Base-by-base conservation (phyloP, 768 basidiomycete genomes). In the Stropharia rugosoannulata region DNA sequence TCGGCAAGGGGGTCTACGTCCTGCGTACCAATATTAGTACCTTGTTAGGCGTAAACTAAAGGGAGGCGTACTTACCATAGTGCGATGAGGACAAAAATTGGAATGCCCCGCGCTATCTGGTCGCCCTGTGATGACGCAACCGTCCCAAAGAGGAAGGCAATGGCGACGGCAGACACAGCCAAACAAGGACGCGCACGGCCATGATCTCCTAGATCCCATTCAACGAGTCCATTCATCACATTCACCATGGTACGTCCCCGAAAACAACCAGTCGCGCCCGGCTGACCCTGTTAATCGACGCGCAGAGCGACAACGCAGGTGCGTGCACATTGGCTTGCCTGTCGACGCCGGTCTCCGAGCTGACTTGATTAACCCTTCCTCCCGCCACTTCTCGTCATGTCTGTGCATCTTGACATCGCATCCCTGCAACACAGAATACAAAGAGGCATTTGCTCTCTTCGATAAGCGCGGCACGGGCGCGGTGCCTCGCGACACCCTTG, bases 361-460 rank as follows among this genome's bases (percentile, higher is more conserved):
- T 6, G 13, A 22, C 22, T 1, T 16, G n/a, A 16, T 11, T 22
- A 22, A 22, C 22, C 22, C 22, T 22, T 22, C 22, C 22, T 4
- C 4, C 22, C 22, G 22, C 22, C 22, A 22, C 22, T 22, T 22
- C 22, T 22, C 22, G 22, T 22, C n/a, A n/a, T n/a, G n/a, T n/a
- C n/a, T n/a, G n/a, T n/a, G n/a, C n/a, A n/a, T n/a, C 22, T 22
- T 22, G 22, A 22, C 22, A 22, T 22, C 22, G 22, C 22, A 22
- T 22, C 22, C 2, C 22, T 4, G 22, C 22, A 22, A 1, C 22
- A 22, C 61, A 92, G 94, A 95, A 74, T 95, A 95, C 80, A 93
- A 93, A 67, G 94, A 98, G 72, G 95, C 95, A 1, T 98, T 98
- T 66, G 95, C 97, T 43, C 85, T 99, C 32, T 98, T 98, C 71